Percentiles rank a stretch among this genome's conserved stretches.
phyloP scores from a whole-genome alignment of 192 early-diverging fungal genomes.

The Mortierella hygrophila region DNA sequence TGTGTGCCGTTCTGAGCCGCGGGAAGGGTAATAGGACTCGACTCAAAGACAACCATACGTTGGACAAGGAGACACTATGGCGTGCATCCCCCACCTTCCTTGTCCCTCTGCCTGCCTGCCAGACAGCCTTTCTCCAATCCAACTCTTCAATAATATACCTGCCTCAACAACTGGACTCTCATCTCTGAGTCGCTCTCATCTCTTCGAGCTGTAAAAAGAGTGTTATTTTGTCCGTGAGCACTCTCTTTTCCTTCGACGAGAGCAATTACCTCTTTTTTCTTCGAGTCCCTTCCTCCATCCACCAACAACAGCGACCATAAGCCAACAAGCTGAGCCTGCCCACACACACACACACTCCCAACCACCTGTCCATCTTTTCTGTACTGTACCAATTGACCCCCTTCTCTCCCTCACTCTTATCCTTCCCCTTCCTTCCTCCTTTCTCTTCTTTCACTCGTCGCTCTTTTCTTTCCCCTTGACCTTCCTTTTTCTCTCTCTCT shows the following conservation, averaged over 20 bases:
- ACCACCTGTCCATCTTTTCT: no score
- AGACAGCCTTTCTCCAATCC: no score
- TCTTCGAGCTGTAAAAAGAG: background rate
- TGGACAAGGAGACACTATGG: background rate
- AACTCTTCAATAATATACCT: no score
- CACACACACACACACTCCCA: background rate
- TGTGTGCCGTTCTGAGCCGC: background rate
- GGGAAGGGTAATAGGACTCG: no score
- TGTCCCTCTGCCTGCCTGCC: background rate
- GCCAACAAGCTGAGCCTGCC: slow-evolving; percentile 10
- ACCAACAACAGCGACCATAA: background rate
- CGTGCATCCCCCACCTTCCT: slow-evolving; percentile 15
- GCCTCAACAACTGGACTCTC: background rate
- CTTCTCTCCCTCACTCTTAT: background rate
- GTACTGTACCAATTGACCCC: background rate
- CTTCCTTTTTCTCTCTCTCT: background rate
- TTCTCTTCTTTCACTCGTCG: background rate
- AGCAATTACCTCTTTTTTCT: background rate
- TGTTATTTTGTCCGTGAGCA: slow-evolving; percentile 2
- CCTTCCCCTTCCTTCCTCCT: background rate
- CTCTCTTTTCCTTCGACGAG: background rate
- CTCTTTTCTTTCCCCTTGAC: background rate
- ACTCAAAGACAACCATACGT: no score
- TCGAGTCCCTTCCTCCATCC: no score
- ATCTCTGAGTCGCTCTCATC: background rate